phyloP scores from a whole-genome alignment of 225 moss, liverwort and hornwort genomes.

The Pleurozium schreberi region DNA sequence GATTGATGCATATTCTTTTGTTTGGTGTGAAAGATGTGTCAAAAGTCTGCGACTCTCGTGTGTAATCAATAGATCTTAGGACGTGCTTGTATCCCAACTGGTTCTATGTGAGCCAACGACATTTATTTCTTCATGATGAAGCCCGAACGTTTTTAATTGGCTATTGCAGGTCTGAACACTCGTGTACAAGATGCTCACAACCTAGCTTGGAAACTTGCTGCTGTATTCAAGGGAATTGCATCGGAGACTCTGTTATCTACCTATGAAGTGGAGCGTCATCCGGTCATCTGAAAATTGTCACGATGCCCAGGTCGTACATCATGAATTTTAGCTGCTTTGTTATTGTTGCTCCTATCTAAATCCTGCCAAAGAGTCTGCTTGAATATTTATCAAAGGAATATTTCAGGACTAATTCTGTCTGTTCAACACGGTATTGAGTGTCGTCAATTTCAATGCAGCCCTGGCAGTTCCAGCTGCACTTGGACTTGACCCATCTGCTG shows the following conservation, averaged over 20 bases:
- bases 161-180: slow-evolving; percentile 63
- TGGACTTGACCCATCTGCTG: slow-evolving; percentile 68
- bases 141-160: neutral
- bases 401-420: neutral
- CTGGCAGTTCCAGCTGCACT: slow-evolving; percentile 68
- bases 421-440: slow-evolving; percentile 49
- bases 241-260: slow-evolving; percentile 43
- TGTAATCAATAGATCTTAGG: neutral
- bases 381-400: neutral
- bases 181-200: slow-evolving; percentile 95
- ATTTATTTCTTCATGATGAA: neutral
- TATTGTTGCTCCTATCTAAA: neutral
- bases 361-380: neutral
- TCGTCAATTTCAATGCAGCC: slow-evolving; percentile 74
- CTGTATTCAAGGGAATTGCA: slow-evolving; percentile 40
- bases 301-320: neutral
- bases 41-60: neutral
- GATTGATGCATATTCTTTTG: neutral
- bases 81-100: neutral
- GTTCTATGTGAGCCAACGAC: neutral
- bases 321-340: neutral
- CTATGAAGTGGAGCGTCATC: slow-evolving; percentile 63
- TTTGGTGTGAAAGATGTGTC: neutral
- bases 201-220: slow-evolving; percentile 89
- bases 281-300: slow-evolving; percentile 17